Evolutionary conservation across 148 eudicot genomes (phyloP).

Genomic region (Agrostemma githago): DNA sequence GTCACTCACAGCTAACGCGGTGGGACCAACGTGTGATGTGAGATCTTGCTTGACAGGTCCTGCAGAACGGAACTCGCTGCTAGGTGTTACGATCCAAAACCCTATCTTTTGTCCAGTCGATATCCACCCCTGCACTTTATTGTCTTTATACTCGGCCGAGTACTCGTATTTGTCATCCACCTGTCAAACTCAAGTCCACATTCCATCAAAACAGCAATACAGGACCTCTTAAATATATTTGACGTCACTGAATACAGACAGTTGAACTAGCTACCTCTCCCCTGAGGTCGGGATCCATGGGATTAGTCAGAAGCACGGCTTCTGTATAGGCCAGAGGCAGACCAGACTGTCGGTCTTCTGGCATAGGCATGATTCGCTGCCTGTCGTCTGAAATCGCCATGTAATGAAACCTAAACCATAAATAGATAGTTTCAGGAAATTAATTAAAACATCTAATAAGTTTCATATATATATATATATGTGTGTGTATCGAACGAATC

Average conservation of each 20-base stretch:
- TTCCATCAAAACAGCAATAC: background rate
- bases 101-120: slow-evolving; percentile 43
- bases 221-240: too few species aligned
- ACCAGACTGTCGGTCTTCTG: slow-evolving; percentile 39
- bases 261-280: slow-evolving; percentile 35
- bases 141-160: slow-evolving; percentile 54
- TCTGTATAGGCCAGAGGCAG: slow-evolving; percentile 43
- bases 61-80: slow-evolving; percentile 46
- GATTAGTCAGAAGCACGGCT: slow-evolving; percentile 45
- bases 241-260: background rate
- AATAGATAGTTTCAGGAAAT: background rate
- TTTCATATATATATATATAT: background rate
- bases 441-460: background rate
- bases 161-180: slow-evolving; percentile 82
- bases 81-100: slow-evolving; percentile 55
- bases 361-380: slow-evolving; percentile 64
- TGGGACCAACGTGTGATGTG: slow-evolving; percentile 48
- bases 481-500: background rate
- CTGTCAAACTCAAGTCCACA: slow-evolving; percentile 22
- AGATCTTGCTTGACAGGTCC: slow-evolving; percentile 65
- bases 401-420: slow-evolving; percentile 53
- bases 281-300: slow-evolving; percentile 29
- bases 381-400: slow-evolving; percentile 67
- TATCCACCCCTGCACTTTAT: slow-evolving; percentile 65
- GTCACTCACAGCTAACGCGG: slow-evolving; percentile 39